A percentile compares a stretch with the other conserved stretches of the same genome.
Conservation (phyloP, 768 basidiomycete genomes). For the Auriscalpium microsporum region DNA sequence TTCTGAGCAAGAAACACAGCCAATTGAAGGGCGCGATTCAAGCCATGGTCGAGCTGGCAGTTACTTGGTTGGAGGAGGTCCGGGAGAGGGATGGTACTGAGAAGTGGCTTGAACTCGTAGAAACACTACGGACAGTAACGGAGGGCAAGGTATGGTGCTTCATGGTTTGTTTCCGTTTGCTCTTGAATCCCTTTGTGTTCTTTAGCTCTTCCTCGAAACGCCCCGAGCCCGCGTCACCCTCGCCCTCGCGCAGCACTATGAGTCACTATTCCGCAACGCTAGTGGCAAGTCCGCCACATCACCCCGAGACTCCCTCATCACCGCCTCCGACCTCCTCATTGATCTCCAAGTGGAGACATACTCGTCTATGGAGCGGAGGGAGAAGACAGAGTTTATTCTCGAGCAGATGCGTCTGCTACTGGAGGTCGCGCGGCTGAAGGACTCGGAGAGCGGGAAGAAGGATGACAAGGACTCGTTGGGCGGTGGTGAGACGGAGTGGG, state of each 20-base stretch:
- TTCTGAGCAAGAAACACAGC: conserved; percentile 92
- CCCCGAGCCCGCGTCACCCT: conserved; percentile 92
- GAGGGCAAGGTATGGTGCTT: conserved; percentile 79
- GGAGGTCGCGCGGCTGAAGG: conserved; percentile 68
- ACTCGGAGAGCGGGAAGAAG: conserved; percentile 45
- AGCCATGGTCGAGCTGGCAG: conserved; percentile 82
- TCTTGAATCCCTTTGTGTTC: neutral
- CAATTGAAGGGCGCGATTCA: conserved; percentile 88
- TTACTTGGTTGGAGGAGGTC: conserved; percentile 75
- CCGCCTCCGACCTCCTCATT: conserved; percentile 84
- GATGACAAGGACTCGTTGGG: conserved; percentile 44
- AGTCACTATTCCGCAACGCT: conserved; percentile 42
- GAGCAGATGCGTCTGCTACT: conserved; percentile 94
- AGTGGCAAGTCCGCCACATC: conserved; percentile 21
- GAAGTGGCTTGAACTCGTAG: conserved; percentile 80
- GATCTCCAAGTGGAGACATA: conserved; percentile 99
- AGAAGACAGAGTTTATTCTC: conserved; percentile 96
- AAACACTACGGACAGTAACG: conserved; percentile 84
- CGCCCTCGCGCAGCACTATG: conserved; percentile 77
- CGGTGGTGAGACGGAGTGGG: conserved; percentile 86
- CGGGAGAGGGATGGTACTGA: conserved; percentile 57
- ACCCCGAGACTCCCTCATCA: conserved; percentile 55
- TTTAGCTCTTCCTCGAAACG: conserved; percentile 91
- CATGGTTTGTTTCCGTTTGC: neutral
- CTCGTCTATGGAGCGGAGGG: conserved; percentile 94